Base-by-base conservation (phyloP, 805 yeast genomes). In the Saccharomycopsis babjevae region DNA sequence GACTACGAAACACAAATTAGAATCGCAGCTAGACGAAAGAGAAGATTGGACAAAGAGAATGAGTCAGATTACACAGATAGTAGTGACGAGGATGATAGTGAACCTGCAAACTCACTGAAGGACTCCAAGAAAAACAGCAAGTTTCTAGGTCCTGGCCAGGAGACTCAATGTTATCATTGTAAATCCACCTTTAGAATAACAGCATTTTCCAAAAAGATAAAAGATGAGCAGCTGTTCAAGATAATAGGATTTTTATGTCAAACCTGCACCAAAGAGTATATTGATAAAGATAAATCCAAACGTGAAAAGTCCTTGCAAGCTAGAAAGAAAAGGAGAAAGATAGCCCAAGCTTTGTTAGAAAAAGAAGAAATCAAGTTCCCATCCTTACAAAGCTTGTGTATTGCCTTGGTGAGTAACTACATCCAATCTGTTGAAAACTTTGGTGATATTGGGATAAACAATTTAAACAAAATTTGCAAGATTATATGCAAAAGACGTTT, bases 401-500 rank as follows among this genome's bases (percentile, higher is more conserved):
- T 94, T 63, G 74, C 77, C 36, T 76, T 81, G 18, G 83, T 89
- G 40, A 83, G 90, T 0, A 76, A 76, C 39, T 81, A 85, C 67
- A 89, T 89, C 65, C 83, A 80, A 66, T 86, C 83, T 64, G 90
- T 88, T 57, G 96, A 92, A 5, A 84, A 81, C 1, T 76, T 94
- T 58, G 98, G 97, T 43, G 97, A 89, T 65, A 86, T 94, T 63
- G 97, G 98, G 0, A 75, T 79, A 30, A 72, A 76, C 43, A 92
- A 90, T 71, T 74, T 86, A 76, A 79, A 79, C 67, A 87, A 85
- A 70, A 84, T 94, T 57, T 81, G 89, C 25, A 79, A 83, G 58
- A 91, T 96, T 62, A 71, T 94, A 36, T 84, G 94, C 25, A 84
- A 88, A 61, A 94, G 92, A 72, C 74, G 99, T 58, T 86, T 94